A percentile compares a stretch with the other conserved stretches of the same genome.
Conservation (phyloP, 345 rosid species). For the Hibiscus syriacus region DNA sequence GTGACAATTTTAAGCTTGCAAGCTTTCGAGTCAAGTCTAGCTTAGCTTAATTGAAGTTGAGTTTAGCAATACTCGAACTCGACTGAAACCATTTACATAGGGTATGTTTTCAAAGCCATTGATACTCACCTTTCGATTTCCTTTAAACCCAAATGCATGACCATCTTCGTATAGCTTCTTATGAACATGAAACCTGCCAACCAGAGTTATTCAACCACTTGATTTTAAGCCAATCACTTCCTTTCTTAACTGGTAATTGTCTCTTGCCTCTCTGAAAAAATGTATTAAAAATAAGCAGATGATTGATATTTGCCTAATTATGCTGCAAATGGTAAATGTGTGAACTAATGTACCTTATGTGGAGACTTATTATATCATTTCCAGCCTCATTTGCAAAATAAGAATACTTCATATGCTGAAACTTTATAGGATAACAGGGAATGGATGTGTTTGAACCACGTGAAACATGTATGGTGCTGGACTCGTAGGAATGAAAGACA, state of each 20-base stretch:
- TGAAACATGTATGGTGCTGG: conserved; percentile 21
- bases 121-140: not conserved
- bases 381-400: conserved; percentile 10
- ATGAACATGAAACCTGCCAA: not conserved
- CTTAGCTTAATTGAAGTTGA: no score
- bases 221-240: not conserved
- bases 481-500: conserved; percentile 24
- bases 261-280: not conserved
- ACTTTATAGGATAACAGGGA: not conserved
- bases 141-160: not conserved
- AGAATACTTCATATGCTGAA: not conserved
- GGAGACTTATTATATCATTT: conserved; percentile 13
- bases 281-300: not conserved
- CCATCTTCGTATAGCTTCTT: not conserved
- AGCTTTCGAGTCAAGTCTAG: no score
- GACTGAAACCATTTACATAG: no score
- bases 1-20: no score
- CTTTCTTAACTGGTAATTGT: not conserved
- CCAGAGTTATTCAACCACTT: not conserved
- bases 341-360: conserved; percentile 15
- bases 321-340: not conserved
- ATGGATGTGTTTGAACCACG: conserved; percentile 2
- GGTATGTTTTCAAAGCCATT: not conserved
- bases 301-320: not conserved
- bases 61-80: no score